Percentiles rank a stretch among this genome's conserved stretches.
Conservation (phyloP, 1,284 basidiomycete species). For the Apiotrichum domesticum region DNA sequence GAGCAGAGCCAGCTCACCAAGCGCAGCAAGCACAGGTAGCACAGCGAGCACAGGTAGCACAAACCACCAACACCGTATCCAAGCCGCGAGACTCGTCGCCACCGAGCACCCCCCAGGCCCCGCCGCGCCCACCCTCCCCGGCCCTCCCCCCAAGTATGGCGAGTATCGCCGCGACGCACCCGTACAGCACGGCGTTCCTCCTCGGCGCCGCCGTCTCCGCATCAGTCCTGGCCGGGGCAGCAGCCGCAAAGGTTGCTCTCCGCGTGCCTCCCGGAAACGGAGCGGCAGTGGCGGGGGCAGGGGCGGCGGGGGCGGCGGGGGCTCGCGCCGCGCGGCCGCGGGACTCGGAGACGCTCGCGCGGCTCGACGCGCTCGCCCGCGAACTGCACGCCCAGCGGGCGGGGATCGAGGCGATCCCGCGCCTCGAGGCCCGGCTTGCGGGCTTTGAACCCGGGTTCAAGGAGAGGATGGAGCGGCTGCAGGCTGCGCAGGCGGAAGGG, state of each 20-base stretch:
- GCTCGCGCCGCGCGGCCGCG: background rate
- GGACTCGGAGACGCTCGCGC: background rate
- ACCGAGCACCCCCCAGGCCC: background rate
- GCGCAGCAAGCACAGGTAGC: too few species aligned
- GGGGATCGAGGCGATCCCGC: too few species aligned
- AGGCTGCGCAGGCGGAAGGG: too few species aligned
- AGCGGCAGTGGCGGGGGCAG: too few species aligned
- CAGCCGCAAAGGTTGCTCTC: background rate
- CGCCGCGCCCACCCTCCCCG: background rate
- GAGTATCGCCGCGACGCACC: constrained; percentile 7
- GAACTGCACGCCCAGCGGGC: background rate
- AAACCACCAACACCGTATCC: background rate
- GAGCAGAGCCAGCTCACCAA: too few species aligned
- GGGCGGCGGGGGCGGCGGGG: background rate
- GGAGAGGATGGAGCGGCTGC: too few species aligned
- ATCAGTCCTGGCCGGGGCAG: constrained; percentile 3
- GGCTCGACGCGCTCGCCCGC: background rate
- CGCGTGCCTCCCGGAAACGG: too few species aligned
- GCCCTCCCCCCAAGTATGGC: constrained; percentile 4
- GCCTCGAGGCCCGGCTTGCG: background rate
- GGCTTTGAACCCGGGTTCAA: background rate
- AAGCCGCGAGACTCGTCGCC: background rate
- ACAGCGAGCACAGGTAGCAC: too few species aligned
- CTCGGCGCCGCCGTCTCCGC: constrained; percentile 10
- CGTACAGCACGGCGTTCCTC: constrained; percentile 16